These are phyloP conservation scores for Globisporangium paroecandrum DNA, from an alignment of 352 stramenopile genomes.

Conservation along the genomic window DNA sequence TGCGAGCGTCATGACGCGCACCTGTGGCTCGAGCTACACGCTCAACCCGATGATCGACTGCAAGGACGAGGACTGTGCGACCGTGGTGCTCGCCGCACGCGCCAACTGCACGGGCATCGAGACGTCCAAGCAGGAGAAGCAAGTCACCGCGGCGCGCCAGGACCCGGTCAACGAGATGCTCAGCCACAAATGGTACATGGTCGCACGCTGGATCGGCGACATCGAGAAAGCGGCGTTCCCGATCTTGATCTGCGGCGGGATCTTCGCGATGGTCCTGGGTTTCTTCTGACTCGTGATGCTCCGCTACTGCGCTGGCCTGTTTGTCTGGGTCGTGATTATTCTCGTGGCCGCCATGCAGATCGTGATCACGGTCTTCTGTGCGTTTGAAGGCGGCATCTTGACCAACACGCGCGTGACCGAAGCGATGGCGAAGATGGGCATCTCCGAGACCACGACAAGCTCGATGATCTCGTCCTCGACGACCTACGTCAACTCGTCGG, in stretches of 20 bases:
- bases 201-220: conserved; percentile 74
- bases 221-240: conserved; percentile 72
- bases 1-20: conserved; percentile 21
- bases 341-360: conserved; percentile 62
- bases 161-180: conserved; percentile 58
- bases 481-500: conserved; percentile 51
- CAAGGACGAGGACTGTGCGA: conserved; percentile 40
- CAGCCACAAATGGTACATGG: conserved; percentile 65
- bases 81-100: conserved; percentile 34
- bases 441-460: conserved; percentile 31
- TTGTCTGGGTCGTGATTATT: conserved; percentile 79
- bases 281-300: conserved; percentile 76
- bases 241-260: conserved; percentile 70
- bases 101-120: conserved; percentile 57
- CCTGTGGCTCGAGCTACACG: conserved; percentile 38
- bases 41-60: conserved; percentile 57
- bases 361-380: conserved; percentile 71
- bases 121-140: conserved; percentile 34
- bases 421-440: conserved; percentile 52
- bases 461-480: conserved; percentile 39
- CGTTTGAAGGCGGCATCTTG: conserved; percentile 67
- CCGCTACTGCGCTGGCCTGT: conserved; percentile 69
- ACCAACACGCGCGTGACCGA: conserved; percentile 39
- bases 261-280: conserved; percentile 63
- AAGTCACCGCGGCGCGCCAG: conserved; percentile 35